These are phyloP conservation scores for Eucalyptus melliodora DNA, from an alignment of 345 rosid species.

Conservation along the genomic window DNA sequence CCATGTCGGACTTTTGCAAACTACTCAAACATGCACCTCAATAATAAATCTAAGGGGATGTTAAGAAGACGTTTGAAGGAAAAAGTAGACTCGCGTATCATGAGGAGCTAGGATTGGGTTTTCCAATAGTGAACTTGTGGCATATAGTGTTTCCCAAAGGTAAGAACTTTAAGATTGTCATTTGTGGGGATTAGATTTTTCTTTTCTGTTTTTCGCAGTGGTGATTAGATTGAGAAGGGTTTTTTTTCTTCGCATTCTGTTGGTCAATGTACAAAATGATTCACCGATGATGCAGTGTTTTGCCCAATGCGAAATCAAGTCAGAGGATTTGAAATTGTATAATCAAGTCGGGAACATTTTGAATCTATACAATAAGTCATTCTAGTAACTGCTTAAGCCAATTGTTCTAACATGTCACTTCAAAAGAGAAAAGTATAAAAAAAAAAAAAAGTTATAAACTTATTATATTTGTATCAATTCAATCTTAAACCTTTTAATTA, in stretches of 20 bases:
- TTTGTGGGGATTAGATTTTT: too few species aligned
- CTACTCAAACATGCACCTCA: neutral
- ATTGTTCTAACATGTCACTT: too few species aligned
- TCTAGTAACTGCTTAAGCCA: too few species aligned
- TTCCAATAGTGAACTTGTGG: neutral
- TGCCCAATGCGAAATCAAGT: neutral
- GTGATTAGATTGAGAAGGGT: neutral
- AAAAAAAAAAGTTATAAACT: too few species aligned
- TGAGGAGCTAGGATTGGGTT: neutral
- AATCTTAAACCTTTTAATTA: accelerated
- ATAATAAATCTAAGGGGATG: neutral
- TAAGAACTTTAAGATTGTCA: neutral
- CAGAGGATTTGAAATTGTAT: neutral
- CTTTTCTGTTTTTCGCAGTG: neutral
- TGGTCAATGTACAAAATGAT: neutral
- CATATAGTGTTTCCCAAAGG: neutral
- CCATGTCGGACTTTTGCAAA: neutral
- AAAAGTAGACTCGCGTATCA: neutral
- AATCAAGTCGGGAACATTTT: too few species aligned
- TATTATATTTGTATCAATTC: too few species aligned
- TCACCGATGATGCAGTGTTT: neutral
- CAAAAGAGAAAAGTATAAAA: too few species aligned
- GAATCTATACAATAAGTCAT: too few species aligned
- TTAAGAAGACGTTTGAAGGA: neutral
- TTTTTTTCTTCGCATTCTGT: neutral